A percentile compares a stretch with the other conserved stretches of the same genome.
These are phyloP conservation scores for Monilinia fructicola DNA, from an alignment of 2,329 filamentous ascomycete species.

Conservation along the genomic window DNA sequence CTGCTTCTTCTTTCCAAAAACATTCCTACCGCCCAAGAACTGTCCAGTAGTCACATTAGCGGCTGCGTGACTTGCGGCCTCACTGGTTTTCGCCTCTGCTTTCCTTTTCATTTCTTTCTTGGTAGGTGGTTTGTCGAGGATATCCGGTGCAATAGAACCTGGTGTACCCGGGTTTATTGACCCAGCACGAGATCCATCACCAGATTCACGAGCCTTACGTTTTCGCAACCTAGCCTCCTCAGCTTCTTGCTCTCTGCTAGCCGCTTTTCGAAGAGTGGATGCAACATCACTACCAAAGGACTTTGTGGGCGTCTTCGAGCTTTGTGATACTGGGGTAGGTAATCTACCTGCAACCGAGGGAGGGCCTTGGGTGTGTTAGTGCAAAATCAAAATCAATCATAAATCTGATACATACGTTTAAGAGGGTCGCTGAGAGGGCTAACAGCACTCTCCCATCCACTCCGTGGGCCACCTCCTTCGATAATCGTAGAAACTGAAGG, in stretches of 20 bases:
- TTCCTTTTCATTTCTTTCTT: constrained; percentile 87
- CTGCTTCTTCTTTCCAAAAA: constrained; percentile 66
- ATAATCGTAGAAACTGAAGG: constrained; percentile 43
- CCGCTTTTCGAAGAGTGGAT: constrained; percentile 58
- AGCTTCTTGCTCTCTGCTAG: constrained; percentile 64
- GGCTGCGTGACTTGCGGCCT: constrained; percentile 75
- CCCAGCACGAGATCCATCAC: constrained; percentile 51
- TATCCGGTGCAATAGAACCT: constrained; percentile 61
- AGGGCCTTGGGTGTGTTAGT: constrained; percentile 38
- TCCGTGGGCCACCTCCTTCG: constrained; percentile 36
- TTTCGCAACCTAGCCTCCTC: constrained; percentile 73
- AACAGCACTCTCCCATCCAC: constrained; percentile 49
- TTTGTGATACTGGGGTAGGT: constrained; percentile 49
- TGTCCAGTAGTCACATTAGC: constrained; percentile 82
- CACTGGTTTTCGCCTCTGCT: constrained; percentile 69
- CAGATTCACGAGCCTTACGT: constrained; percentile 53
- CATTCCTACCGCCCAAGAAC: constrained; percentile 66
- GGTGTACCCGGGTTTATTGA: constrained; percentile 58
- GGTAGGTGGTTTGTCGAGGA: constrained; percentile 67
- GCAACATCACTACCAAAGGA: constrained; percentile 47
- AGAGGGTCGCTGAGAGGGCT: constrained; percentile 55
- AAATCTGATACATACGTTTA: constrained; percentile 55
- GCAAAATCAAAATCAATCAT: constrained; percentile 31
- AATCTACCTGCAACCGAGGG: constrained; percentile 43
- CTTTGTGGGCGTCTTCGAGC: constrained; percentile 50